Evolutionary conservation across 2,329 filamentous ascomycete species (phyloP).

Genomic region (Arthrinium phaeospermum): DNA sequence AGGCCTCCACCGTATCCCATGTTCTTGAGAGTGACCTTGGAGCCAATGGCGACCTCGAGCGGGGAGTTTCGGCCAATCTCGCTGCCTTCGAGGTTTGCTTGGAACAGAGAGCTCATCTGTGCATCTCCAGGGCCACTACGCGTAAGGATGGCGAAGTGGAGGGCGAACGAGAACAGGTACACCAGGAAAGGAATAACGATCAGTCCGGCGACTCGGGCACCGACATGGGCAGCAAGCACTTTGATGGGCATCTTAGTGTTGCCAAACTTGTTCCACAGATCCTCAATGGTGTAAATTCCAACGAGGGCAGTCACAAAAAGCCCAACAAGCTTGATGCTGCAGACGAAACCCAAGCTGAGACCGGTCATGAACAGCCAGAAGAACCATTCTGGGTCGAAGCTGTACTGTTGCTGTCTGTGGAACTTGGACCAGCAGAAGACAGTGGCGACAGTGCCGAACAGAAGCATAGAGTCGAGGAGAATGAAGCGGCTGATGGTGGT

Average conservation of each 20-base stretch:
- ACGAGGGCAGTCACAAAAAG: conserved; percentile 95
- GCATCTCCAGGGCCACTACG: conserved; percentile 95
- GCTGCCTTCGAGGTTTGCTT: conserved; percentile 92
- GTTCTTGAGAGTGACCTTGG: conserved; percentile 92
- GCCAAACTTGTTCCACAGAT: conserved; percentile 98
- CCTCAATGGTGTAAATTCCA: conserved; percentile 93
- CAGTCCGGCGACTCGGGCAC: conserved; percentile 80
- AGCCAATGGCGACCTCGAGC: conserved; percentile 88
- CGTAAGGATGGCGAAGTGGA: conserved; percentile 93
- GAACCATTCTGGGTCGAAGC: conserved; percentile 92
- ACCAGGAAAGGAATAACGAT: conserved; percentile 89
- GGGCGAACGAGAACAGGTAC: conserved; percentile 93
- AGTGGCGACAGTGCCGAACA: conserved; percentile 98
- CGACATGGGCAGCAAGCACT: conserved; percentile 76
- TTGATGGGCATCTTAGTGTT: conserved; percentile 80
- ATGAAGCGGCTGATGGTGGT: conserved; percentile 99
- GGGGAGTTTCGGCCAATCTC: conserved; percentile 95
- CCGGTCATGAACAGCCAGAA: conserved; percentile 93
- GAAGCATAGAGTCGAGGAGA: conserved; percentile 95
- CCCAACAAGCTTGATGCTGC: conserved; percentile 98
- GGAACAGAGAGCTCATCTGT: conserved; percentile 99
- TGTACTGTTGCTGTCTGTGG: conserved; percentile 83
- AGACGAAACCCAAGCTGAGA: conserved; percentile 95
- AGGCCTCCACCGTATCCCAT: conserved; percentile 99
- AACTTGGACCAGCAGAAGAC: conserved; percentile 98